These are phyloP conservation scores for Verbascum thapsus DNA, from an alignment of 257 asterid species.

Conservation along the genomic window DNA sequence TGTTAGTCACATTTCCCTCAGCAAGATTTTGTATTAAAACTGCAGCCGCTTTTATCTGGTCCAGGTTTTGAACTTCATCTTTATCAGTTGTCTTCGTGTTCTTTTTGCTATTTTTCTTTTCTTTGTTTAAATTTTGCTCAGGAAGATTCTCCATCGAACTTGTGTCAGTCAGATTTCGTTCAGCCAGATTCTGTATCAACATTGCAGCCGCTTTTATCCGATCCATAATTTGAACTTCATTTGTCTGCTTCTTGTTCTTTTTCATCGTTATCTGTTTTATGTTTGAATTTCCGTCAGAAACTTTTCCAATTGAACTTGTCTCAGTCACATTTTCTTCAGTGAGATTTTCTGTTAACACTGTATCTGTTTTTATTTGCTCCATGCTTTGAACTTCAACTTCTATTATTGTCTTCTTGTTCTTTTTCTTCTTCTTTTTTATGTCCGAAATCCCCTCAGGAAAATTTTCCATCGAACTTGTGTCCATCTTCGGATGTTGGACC, in stretches of 20 bases:
- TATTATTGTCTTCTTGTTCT: slow-evolving; percentile 20
- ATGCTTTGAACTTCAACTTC: slow-evolving; percentile 20
- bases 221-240: not conserved
- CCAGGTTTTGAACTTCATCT: not conserved
- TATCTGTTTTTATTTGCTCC: not conserved
- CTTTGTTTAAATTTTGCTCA: slow-evolving; percentile 11
- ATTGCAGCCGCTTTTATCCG: slow-evolving; percentile 2
- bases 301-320: too few relatives aligned
- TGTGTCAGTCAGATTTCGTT: not conserved
- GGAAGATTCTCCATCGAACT: slow-evolving; percentile 11
- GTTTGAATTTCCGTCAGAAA: slow-evolving; percentile 27
- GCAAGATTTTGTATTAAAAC: not conserved
- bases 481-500: slow-evolving; percentile 31
- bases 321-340: not conserved
- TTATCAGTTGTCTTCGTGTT: slow-evolving; percentile 19
- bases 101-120: slow-evolving; percentile 23
- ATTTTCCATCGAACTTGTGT: slow-evolving; percentile 24
- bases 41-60: slow-evolving; percentile 3
- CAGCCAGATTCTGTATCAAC: not conserved
- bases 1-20: not conserved
- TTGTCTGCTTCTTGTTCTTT: not conserved
- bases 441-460: slow-evolving; percentile 28
- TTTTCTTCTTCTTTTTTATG: slow-evolving; percentile 26
- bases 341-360: not conserved
- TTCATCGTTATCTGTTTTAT: not conserved